phyloP scores from a whole-genome alignment of 345 rosid genomes.

The Melaleuca quinquenervia region DNA sequence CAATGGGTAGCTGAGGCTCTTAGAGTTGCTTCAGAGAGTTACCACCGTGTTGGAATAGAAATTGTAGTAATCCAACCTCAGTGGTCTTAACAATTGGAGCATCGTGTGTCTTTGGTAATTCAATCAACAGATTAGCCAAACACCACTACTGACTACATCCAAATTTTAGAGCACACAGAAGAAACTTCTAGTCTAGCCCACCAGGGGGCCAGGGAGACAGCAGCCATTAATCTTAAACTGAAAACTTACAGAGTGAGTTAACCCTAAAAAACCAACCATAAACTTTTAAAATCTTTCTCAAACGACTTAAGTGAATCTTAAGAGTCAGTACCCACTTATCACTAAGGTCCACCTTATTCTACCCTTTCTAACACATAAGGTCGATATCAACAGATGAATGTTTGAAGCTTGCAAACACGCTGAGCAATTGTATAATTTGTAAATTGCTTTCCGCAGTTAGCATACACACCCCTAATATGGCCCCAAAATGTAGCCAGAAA shows the following conservation, averaged over 20 bases:
- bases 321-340: neutral
- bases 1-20: neutral
- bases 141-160: neutral
- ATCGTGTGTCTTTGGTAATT: neutral
- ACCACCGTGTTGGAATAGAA: neutral
- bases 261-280: neutral
- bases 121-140: neutral
- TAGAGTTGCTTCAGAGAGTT: neutral
- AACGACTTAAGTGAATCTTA: neutral
- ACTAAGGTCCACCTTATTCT: neutral
- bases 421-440: neutral
- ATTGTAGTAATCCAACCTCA: neutral
- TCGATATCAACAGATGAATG: neutral
- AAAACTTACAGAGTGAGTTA: neutral
- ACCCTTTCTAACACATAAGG: neutral
- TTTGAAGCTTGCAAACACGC: neutral
- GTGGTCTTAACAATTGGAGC: neutral
- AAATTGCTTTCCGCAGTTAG: neutral
- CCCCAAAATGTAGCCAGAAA: neutral
- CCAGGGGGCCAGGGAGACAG: neutral
- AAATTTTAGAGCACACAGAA: neutral
- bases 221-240: neutral
- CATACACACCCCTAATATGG: neutral
- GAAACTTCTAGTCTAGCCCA: neutral
- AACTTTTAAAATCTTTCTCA: neutral